phyloP scores from a whole-genome alignment of 495 filamentous ascomycete species.

The Aspergillus heteromorphus region DNA sequence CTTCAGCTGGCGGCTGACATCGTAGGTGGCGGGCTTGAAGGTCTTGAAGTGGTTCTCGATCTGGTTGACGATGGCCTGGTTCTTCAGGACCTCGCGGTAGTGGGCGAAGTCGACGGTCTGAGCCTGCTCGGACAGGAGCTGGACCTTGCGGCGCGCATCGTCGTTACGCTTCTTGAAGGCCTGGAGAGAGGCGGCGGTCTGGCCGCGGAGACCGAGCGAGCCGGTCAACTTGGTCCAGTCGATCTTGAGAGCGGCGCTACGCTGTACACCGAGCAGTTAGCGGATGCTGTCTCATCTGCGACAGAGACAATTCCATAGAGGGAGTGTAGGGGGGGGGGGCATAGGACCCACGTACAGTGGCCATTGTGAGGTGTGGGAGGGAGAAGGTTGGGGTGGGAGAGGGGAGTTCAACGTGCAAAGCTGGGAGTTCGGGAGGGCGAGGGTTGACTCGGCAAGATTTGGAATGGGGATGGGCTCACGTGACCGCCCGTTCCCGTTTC shows the following conservation, averaged over 20 bases:
- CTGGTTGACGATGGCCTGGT: slow-evolving; percentile 88
- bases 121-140: slow-evolving; percentile 68
- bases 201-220: slow-evolving; percentile 92
- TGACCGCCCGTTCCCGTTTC: slow-evolving; percentile 32
- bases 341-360: slow-evolving; percentile 65
- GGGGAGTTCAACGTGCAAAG: slow-evolving; percentile 36
- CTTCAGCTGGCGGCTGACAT: slow-evolving; percentile 87
- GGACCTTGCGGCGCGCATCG: slow-evolving; percentile 89
- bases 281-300: slow-evolving; percentile 12
- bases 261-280: slow-evolving; percentile 51
- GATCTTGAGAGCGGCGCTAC: slow-evolving; percentile 97
- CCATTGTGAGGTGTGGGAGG: slow-evolving; percentile 63
- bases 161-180: slow-evolving; percentile 99
- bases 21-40: slow-evolving; percentile 89
- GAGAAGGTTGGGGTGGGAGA: slow-evolving; percentile 36
- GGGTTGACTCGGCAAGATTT: slow-evolving; percentile 45
- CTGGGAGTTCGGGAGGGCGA: slow-evolving; percentile 35
- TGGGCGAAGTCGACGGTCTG: slow-evolving; percentile 84
- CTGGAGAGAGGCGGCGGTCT: slow-evolving; percentile 82
- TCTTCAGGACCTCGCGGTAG: slow-evolving; percentile 90
- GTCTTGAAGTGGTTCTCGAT: slow-evolving; percentile 87
- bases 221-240: slow-evolving; percentile 91
- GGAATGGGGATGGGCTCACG: slow-evolving; percentile 38
- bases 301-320: not conserved
- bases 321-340: too few relatives aligned